Percentiles rank a stretch among this genome's conserved stretches.
These are phyloP conservation scores for Chalara sp. DNA, from an alignment of 2,329 filamentous ascomycete genomes.

Conservation along the genomic window DNA sequence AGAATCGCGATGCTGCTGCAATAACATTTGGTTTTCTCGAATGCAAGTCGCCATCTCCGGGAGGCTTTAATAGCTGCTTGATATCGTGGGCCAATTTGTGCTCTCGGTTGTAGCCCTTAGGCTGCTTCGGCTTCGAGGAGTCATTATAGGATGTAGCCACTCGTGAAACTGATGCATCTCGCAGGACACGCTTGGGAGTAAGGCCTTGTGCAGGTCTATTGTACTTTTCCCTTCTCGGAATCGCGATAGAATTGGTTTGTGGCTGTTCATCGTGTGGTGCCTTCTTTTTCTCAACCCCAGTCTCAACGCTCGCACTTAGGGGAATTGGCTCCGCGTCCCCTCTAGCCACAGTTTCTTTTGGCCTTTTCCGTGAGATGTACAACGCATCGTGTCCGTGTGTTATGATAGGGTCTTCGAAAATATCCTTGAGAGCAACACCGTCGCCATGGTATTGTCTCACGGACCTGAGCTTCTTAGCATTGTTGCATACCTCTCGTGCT, in stretches of 20 bases:
- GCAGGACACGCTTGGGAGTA: no score
- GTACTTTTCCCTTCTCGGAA: no score
- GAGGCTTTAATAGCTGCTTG: slow-evolving; percentile 9
- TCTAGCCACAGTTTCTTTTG: slow-evolving; percentile 9
- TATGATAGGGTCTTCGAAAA: slow-evolving; percentile 17
- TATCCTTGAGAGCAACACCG: slow-evolving; percentile 16
- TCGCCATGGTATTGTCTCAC: slow-evolving; percentile 32
- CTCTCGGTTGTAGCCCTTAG: slow-evolving; percentile 7
- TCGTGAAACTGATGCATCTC: no score
- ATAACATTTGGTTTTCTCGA: slow-evolving; percentile 6
- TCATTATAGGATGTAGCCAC: no score
- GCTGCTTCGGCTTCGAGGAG: no score
- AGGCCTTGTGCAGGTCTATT: no score
- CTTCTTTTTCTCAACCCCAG: no score
- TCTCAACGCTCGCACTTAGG: neutral
- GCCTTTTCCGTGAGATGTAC: no score
- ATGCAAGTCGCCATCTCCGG: slow-evolving; percentile 1
- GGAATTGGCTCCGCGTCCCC: neutral
- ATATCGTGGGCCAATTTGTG: slow-evolving; percentile 16
- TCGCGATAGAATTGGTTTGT: no score
- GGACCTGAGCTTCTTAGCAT: slow-evolving; percentile 44
- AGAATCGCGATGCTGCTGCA: slow-evolving; percentile 15
- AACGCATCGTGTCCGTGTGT: slow-evolving; percentile 12
- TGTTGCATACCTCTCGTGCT: slow-evolving; percentile 42
- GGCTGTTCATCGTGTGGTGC: no score